phyloP scores from a whole-genome alignment of 768 basidiomycete genomes.

The Lentinus brumalis region DNA sequence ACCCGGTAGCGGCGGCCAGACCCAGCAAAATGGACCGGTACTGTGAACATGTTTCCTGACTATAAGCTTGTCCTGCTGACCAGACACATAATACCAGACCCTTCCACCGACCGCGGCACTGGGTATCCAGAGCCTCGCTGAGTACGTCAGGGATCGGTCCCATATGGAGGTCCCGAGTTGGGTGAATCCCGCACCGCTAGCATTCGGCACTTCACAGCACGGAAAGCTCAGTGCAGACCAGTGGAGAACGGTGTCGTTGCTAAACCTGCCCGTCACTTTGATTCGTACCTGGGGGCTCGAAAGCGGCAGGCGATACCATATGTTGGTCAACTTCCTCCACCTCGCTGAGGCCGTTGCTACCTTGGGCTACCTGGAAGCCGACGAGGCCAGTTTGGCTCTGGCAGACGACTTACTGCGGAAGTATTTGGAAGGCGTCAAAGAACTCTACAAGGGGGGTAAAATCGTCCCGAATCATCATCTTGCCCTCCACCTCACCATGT shows the following conservation, averaged over 20 bases:
- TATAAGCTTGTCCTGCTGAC: too few species aligned
- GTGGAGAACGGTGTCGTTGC: slow-evolving; percentile 36
- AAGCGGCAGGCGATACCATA: background rate
- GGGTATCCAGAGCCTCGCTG: background rate
- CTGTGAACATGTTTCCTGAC: too few species aligned
- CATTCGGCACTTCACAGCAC: slow-evolving; percentile 11
- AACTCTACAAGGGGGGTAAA: background rate
- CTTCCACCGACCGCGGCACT: too few species aligned
- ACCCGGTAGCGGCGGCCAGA: too few species aligned
- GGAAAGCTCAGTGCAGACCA: slow-evolving; percentile 27
- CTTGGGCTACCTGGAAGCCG: background rate
- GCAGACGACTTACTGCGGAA: background rate
- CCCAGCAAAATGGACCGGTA: too few species aligned
- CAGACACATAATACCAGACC: too few species aligned
- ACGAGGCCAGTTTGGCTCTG: background rate
- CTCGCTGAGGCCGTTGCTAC: background rate
- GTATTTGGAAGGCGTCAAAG: background rate
- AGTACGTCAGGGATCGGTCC: background rate
- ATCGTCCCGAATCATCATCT: slow-evolving; percentile 34
- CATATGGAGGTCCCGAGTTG: slow-evolving; percentile 12
- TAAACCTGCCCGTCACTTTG: slow-evolving; percentile 39
- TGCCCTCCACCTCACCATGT: slow-evolving; percentile 32
- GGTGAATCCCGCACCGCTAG: slow-evolving; percentile 10
- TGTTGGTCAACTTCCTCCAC: slow-evolving; percentile 8
- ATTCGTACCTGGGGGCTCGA: slow-evolving; percentile 37